These are phyloP conservation scores for Fraxinus baroniana DNA, from an alignment of 305 asterid species.

Conservation along the genomic window DNA sequence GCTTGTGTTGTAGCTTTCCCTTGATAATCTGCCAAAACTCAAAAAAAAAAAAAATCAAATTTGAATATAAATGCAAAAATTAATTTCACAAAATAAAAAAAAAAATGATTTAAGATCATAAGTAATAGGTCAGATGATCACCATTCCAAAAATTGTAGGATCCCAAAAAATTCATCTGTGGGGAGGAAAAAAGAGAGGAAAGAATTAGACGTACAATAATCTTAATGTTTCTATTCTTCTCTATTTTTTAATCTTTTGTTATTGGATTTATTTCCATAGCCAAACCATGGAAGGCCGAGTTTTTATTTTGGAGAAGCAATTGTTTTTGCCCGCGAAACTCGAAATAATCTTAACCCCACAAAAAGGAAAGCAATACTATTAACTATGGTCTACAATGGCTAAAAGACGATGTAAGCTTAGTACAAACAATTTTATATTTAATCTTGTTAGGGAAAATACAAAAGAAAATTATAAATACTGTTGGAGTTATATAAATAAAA, in stretches of 20 bases:
- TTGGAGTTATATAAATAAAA: too few relatives aligned
- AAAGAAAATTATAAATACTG: too few relatives aligned
- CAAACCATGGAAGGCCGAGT: not conserved
- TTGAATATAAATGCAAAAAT: not conserved
- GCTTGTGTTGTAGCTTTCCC: slow-evolving; percentile 54
- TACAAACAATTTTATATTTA: not conserved
- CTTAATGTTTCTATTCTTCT: not conserved
- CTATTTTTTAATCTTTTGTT: not conserved
- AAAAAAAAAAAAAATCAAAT: not conserved
- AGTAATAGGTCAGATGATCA: slow-evolving; percentile 10
- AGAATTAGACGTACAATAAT: not conserved
- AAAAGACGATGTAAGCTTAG: not conserved
- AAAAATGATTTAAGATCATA: not conserved
- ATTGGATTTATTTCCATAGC: not conserved
- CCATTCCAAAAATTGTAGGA: slow-evolving; percentile 46
- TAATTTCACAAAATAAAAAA: not conserved
- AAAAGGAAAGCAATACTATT: not conserved
- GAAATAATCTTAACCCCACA: not conserved
- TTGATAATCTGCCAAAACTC: slow-evolving; percentile 41
- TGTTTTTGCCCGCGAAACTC: not conserved
- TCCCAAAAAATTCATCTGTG: slow-evolving; percentile 48
- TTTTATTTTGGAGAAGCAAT: not conserved
- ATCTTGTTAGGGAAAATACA: too few relatives aligned
- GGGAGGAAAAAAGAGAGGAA: not conserved
- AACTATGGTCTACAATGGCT: not conserved